Evolutionary conservation across 768 basidiomycete genomes (phyloP), one percentile per base, ranked within the genome.

Genomic region (Auriscalpium orientale): DNA sequence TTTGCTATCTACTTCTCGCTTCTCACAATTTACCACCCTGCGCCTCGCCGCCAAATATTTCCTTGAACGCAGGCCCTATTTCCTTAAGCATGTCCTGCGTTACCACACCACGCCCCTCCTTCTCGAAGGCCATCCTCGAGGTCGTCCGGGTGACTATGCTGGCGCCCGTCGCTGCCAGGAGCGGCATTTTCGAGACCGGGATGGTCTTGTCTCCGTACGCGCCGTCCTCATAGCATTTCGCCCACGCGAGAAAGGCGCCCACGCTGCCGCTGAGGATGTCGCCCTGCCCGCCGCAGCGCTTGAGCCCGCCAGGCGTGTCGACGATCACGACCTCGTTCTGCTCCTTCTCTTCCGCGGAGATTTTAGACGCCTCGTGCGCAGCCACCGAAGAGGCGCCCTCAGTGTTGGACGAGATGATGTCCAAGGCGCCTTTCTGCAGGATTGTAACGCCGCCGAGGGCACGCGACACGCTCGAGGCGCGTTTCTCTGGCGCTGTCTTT

Each of bases 261-360:
- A 93, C 87, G 46, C 80, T 77, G 12, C 97, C 97, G 63, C 87
- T 89, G 54, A 98, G 69, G 38, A 99, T 84, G 70, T 99, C 97
- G 0, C 97, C 97, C 68, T 98, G 97, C 1, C 97, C 97, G 12
- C 97, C 95, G 64, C 92, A 95, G 54, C 97, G 76, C 72, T 95
- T 95, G 63, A 91, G 62, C 1, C 95, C 94, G 1, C 97, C 97
- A 53, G 81, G 72, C 0, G 77, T 71, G 59, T 88, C 84, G 33
- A 89, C 83, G 4, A 93, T 73, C 22, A 82, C 67, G 0, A 74
- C 76, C 61, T 81, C 76, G 0, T 70, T 73, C 10, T 70, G 73
- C 51, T 68, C 70, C 33, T 78, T 40, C 51, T 76, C 63, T 11
- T 56, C 28, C 5, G 34, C 49, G 20, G 60, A 44, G 34, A 62